Base-by-base conservation (phyloP, 2,329 filamentous ascomycete genomes). In the Ceratocystis eucalypticola region DNA sequence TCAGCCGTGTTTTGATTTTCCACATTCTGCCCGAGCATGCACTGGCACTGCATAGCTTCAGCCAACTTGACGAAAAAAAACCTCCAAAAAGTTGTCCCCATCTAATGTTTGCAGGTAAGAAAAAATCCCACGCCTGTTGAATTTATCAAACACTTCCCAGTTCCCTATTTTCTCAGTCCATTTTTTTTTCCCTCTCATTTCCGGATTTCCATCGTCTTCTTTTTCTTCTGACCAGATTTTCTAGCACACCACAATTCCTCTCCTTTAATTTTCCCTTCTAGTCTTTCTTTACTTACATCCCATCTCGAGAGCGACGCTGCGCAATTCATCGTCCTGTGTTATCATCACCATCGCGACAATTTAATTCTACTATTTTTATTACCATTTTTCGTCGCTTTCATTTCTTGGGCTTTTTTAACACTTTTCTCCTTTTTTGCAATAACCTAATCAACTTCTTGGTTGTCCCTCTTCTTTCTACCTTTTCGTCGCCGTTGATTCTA, bases 151-250 rank as follows among this genome's bases (percentile, higher is more conserved):
- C 61, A 44, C 61, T 62, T 62, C 61, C 61, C 61, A 25, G 55
- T 37, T 59, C 61, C 61, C 61, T 46, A 62, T 62, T 62, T 62
- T 62, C 33, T 62, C 44, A 59, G 55, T 59, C 55, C 44, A 62
- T 44, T 62, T 44, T 62, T 62, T 62, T 62, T 62, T 46, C 37
- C 33, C 37, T 62, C 61, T 62, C 61, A 44, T 44, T 62, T 62
- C 44, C 20, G 20, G 61, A 62, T 62, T 62, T 62, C 61, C 61
- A 44, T 46, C 44, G 37, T 62, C 61, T 62, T 62, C 61, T 44
- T 62, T 46, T 33, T 25, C 61, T 45, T 62, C 37, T 46, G 8
- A 25, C 44, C 61, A 15, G 7, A 33, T 45, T 62, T 44, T 25
- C 61, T 33, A 62, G 20, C 61, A 44, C 33, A 25, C 28, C 33